These are phyloP conservation scores for Phytophthora citricola DNA, from an alignment of 352 stramenopile species.

Conservation along the genomic window DNA sequence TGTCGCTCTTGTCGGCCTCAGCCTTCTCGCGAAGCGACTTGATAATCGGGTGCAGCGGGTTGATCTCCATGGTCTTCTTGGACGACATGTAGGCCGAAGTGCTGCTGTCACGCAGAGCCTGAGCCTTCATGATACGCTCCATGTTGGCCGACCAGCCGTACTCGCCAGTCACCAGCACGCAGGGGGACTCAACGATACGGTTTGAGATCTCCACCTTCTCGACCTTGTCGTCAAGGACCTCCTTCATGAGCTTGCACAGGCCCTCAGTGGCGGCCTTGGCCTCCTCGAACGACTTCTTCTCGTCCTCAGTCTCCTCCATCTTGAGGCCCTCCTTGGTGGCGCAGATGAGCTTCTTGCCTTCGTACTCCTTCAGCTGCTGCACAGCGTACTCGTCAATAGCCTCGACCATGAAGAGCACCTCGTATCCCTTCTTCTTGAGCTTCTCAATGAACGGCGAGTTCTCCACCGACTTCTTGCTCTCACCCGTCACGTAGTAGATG, in stretches of 20 bases:
- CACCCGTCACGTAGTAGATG: constrained; percentile 99
- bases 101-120: constrained; percentile 98
- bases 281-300: constrained; percentile 99
- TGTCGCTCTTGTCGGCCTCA: constrained; percentile 98
- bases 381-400: constrained; percentile 99
- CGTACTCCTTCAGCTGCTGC: constrained; percentile 99
- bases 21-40: constrained; percentile 98
- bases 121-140: constrained; percentile 99
- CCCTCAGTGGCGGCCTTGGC: constrained; percentile 97
- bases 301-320: constrained; percentile 96
- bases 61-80: constrained; percentile 99
- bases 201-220: constrained; percentile 99
- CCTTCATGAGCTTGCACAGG: constrained; percentile 99
- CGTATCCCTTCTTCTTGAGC: constrained; percentile 99
- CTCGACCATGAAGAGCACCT: constrained; percentile 99
- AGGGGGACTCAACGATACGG: constrained; percentile 98
- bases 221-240: constrained; percentile 99
- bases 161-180: constrained; percentile 98
- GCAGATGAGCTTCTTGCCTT: constrained; percentile 99
- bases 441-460: constrained; percentile 99
- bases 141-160: constrained; percentile 99
- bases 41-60: constrained; percentile 99
- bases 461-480: constrained; percentile 99
- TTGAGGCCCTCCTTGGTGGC: constrained; percentile 98
- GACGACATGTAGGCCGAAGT: constrained; percentile 99